Conservation (phyloP, 441 rosid genomes). For the Erodium trifolium region DNA sequence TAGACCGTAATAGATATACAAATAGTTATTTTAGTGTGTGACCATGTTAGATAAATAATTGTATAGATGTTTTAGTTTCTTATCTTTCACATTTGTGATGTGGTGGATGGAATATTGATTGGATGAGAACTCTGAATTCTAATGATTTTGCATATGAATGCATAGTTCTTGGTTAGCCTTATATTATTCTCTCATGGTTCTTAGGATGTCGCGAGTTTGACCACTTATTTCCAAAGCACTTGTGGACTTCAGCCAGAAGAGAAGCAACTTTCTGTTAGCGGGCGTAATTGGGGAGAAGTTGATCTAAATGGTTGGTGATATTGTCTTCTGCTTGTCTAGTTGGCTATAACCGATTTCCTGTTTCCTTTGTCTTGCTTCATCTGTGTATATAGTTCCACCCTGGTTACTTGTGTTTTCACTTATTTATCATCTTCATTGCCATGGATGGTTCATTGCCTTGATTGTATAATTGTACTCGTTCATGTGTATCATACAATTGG, state of each 20-base stretch:
- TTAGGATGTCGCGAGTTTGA: constrained; percentile 70
- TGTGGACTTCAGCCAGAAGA: constrained; percentile 73
- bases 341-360: neutral
- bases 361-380: neutral
- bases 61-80: neutral
- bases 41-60: neutral
- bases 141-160: neutral
- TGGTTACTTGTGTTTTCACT: neutral
- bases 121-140: neutral
- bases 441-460: neutral
- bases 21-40: no score
- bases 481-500: neutral
- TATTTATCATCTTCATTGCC: neutral
- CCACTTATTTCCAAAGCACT: constrained; percentile 58
- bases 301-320: constrained; percentile 64
- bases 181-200: constrained; percentile 13
- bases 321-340: neutral
- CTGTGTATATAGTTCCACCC: neutral
- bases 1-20: neutral
- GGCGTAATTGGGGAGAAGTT: constrained; percentile 95
- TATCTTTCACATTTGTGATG: neutral
- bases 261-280: constrained; percentile 86
- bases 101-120: neutral
- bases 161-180: neutral
- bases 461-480: neutral